Conservation (phyloP, 169 alveolate species). For the Eimeria sp. region DNA sequence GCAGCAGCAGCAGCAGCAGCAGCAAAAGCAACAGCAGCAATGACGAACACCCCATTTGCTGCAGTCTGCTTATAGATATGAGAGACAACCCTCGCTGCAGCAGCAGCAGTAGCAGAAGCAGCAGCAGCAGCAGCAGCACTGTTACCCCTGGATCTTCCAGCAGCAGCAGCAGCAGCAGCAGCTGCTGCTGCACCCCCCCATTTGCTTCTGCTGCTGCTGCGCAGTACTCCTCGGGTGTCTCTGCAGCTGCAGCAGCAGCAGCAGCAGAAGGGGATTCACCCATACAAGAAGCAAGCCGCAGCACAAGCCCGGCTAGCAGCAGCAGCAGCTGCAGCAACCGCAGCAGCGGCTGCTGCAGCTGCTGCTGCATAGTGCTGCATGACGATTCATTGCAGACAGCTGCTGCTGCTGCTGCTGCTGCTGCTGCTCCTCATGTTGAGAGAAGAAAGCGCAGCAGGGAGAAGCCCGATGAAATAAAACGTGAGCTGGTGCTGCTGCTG, state of each 20-base stretch:
- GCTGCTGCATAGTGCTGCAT: constrained; percentile 34
- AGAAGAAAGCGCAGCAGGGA: constrained; percentile 4
- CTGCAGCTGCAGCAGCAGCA: too few relatives aligned
- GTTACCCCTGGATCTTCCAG: neutral
- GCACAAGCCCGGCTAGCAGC: constrained; percentile 10
- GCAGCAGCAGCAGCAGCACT: neutral
- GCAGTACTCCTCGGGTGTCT: neutral
- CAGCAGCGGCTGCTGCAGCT: constrained; percentile 59
- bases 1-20: constrained; percentile 30
- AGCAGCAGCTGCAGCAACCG: constrained; percentile 3
- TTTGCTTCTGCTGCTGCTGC: constrained; percentile 2
- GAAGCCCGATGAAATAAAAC: constrained; percentile 6
- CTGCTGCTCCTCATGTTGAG: constrained; percentile 4
- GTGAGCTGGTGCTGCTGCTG: constrained; percentile 43
- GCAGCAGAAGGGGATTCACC: constrained; percentile 17
- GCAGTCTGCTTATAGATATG: constrained; percentile 28
- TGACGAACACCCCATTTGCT: constrained; percentile 4
- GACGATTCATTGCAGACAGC: constrained; percentile 2
- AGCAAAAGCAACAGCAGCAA: constrained; percentile 8
- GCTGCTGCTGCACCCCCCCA: neutral
- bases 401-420: constrained; percentile 38
- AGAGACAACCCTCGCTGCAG: constrained; percentile 54
- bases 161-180: constrained; percentile 58
- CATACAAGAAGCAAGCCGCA: neutral
- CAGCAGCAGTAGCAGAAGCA: constrained; percentile 7